phyloP scores from a whole-genome alignment of 495 filamentous ascomycete genomes.

The Annulohypoxylon bovei region DNA sequence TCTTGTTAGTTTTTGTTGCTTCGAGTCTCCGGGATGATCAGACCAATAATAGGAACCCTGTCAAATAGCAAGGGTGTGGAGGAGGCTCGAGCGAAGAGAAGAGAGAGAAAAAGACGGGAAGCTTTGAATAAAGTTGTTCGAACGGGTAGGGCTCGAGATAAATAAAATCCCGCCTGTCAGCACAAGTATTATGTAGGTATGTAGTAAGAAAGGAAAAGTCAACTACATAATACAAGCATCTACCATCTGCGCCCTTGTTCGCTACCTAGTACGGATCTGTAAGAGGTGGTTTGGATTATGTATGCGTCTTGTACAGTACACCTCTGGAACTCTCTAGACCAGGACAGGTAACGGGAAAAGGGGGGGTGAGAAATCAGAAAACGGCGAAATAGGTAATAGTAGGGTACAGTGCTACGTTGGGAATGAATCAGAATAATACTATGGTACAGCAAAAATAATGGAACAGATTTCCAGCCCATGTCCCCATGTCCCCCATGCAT shows the following conservation, averaged over 20 bases:
- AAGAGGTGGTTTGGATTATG: slow-evolving; percentile 7
- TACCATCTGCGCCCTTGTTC: slow-evolving; percentile 26
- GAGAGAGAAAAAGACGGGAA: slow-evolving; percentile 11
- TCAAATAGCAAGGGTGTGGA: slow-evolving; percentile 23
- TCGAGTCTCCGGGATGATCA: slow-evolving; percentile 38
- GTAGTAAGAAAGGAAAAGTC: neutral
- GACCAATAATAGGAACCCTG: slow-evolving; percentile 34
- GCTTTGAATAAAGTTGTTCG: slow-evolving; percentile 20
- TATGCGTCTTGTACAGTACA: slow-evolving; percentile 33
- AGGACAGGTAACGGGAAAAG: slow-evolving; percentile 19
- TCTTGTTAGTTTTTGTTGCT: slow-evolving; percentile 28
- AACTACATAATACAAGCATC: neutral
- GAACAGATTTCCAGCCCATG: neutral
- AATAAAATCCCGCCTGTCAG: slow-evolving; percentile 41
- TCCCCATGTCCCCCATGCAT: neutral
- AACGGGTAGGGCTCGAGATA: slow-evolving; percentile 40
- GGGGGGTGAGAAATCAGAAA: slow-evolving; percentile 33
- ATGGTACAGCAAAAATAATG: neutral
- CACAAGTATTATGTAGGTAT: slow-evolving; percentile 12
- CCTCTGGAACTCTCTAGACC: slow-evolving; percentile 17
- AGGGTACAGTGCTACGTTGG: slow-evolving; percentile 6
- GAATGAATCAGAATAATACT: neutral
- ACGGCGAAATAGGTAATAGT: slow-evolving; percentile 2
- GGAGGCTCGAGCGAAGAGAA: slow-evolving; percentile 39
- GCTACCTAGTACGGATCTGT: neutral